Base-by-base conservation (phyloP, 352 stramenopile species). In the Globisporangium emineosum region DNA sequence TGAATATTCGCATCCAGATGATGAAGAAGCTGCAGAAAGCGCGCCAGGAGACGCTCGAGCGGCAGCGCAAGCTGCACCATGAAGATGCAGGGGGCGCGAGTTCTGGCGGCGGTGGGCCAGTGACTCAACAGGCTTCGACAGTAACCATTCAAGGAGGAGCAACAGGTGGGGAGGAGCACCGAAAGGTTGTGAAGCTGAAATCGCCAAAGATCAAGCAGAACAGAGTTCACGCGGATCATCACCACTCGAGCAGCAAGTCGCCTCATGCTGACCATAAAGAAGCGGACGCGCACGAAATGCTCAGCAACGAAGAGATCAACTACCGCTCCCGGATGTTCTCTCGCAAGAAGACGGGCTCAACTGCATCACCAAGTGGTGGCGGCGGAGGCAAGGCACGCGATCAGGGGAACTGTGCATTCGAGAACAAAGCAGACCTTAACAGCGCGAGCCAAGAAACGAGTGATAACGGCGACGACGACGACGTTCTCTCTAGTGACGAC, bases 1-100 rank as follows among this genome's bases (percentile, higher is more conserved):
- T 91, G 2, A 88, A 89, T 49, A 88, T 88, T 12, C 79, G 78
- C 7, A 79, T 86, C 8, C 82, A 89, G 30, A 89, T 91, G 79
- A 79, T 77, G 62, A 89, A 91, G 65, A 69, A 66, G 0, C 64
- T 91, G 0, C 78, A 89, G 58, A 57, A 62, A 3, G 75, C 81
- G 49, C 69, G 83, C 4, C 64, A 80, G 9, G 61, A 73, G 52
- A 69, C 80, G 21, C 32, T 79, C 19, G 68, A 68, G 32, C 60
- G 67, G 1, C 67, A 69, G 12, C 52, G 60, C 57, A n/a, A 43
- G 4, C 29, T 60, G 10, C 32, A 30, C 33, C 33, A 47, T 5
- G 55, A 33, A 23, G 47, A 62, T 37, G 59, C 64, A 17, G 66
- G 63, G 10, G 35, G 56, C 2, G 63, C 57, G 1, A 71, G 50